Evolutionary conservation across 2,329 filamentous ascomycete genomes (phyloP).

Genomic region (Neophaeococcomyces mojaviensis): DNA sequence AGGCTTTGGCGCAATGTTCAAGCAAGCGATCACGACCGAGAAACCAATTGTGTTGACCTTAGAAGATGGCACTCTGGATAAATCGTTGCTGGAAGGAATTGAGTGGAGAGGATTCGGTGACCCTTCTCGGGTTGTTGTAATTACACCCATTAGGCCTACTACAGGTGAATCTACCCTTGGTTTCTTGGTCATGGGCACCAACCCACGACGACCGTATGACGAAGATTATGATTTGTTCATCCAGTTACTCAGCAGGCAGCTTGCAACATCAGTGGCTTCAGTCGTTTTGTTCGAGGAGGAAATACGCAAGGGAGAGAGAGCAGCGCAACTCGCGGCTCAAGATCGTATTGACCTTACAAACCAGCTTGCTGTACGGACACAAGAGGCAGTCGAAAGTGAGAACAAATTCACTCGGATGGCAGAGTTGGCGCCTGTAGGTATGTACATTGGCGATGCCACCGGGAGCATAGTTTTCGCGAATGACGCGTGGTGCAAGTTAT

Average conservation of each 20-base stretch:
- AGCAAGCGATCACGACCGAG: slow-evolving; percentile 63
- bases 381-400: slow-evolving; percentile 56
- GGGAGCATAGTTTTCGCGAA: slow-evolving; percentile 74
- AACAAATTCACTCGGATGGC: slow-evolving; percentile 78
- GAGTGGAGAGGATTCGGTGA: slow-evolving; percentile 65
- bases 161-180: slow-evolving; percentile 66
- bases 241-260: slow-evolving; percentile 64
- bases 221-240: slow-evolving; percentile 74
- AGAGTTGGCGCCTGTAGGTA: slow-evolving; percentile 73
- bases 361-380: slow-evolving; percentile 58
- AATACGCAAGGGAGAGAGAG: slow-evolving; percentile 64
- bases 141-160: slow-evolving; percentile 73
- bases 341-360: slow-evolving; percentile 71
- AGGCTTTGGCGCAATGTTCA: slow-evolving; percentile 68
- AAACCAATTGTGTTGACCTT: slow-evolving; percentile 60
- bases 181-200: slow-evolving; percentile 71
- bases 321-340: slow-evolving; percentile 65
- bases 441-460: slow-evolving; percentile 70
- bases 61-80: slow-evolving; percentile 59
- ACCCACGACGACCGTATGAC: slow-evolving; percentile 70
- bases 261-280: slow-evolving; percentile 72
- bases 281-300: slow-evolving; percentile 79
- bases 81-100: slow-evolving; percentile 57
- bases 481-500: slow-evolving; percentile 59
- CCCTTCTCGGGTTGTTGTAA: slow-evolving; percentile 60